Percentiles rank a stretch among this genome's conserved stretches.
Evolutionary conservation across 2,329 filamentous ascomycete genomes (phyloP).

Genomic region (Tolypocladium inflatum): DNA sequence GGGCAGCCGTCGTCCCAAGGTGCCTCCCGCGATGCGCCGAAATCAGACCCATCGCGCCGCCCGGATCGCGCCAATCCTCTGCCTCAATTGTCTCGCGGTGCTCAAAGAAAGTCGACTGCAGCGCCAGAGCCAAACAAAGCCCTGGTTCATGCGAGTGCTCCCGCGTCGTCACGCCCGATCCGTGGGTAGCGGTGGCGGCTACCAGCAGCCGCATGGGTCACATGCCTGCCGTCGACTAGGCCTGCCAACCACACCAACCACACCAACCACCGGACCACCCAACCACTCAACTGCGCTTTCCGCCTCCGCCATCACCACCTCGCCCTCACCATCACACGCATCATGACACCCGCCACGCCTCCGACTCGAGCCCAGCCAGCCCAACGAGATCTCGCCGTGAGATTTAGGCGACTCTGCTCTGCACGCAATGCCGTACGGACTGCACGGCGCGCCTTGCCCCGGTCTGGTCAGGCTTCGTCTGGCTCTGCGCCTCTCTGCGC

Average conservation of each 20-base stretch:
- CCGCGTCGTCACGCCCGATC: not conserved
- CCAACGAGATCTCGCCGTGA: not conserved
- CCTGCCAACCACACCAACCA: not conserved
- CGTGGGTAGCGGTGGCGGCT: not conserved
- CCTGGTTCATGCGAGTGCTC: slow-evolving; percentile 1
- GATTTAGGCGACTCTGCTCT: not conserved
- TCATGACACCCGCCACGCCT: not conserved
- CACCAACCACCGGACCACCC: too few relatives aligned
- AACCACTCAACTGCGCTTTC: not conserved
- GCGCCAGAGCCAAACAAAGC: not conserved
- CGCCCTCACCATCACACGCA: not conserved
- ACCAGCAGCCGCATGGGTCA: not conserved
- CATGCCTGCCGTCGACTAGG: not conserved
- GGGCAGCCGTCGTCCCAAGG: not conserved
- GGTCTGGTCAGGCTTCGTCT: not conserved
- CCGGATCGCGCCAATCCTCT: not conserved
- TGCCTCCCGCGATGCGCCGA: too few relatives aligned
- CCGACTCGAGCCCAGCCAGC: not conserved
- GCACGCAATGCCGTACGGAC: too few relatives aligned
- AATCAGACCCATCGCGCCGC: not conserved
- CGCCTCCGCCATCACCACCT: not conserved
- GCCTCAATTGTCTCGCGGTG: not conserved
- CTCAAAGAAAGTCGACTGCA: not conserved
- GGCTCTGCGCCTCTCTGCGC: not conserved
- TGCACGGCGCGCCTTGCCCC: not conserved